Percentiles rank a stretch among this genome's conserved stretches.
phyloP scores from a whole-genome alignment of 768 basidiomycete species.

The Russula dissimulans region DNA sequence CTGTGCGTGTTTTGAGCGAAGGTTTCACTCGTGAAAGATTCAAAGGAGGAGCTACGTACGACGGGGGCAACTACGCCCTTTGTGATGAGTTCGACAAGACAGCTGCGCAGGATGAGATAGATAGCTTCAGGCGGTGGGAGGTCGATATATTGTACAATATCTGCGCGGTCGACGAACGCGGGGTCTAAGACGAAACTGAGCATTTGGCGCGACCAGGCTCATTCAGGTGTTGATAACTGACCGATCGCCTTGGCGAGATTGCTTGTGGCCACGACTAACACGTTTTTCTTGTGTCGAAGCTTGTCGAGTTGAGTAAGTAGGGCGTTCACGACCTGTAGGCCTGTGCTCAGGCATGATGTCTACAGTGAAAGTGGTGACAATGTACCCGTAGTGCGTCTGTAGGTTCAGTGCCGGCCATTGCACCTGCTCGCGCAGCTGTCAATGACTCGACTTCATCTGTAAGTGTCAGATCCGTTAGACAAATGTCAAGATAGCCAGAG shows the following conservation, averaged over 20 bases:
- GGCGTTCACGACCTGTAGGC: conserved; percentile 85
- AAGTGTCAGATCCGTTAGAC: background rate
- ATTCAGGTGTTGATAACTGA: conserved; percentile 26
- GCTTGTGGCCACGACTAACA: conserved; percentile 92
- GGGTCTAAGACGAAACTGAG: conserved; percentile 47
- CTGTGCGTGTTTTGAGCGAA: conserved; percentile 29
- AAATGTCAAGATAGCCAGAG: background rate
- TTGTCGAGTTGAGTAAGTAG: conserved; percentile 95
- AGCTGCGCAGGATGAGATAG: conserved; percentile 83
- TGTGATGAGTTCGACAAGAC: conserved; percentile 68
- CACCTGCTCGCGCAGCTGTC: conserved; percentile 89
- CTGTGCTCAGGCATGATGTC: background rate
- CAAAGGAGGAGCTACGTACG: conserved; percentile 34
- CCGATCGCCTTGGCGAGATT: conserved; percentile 94
- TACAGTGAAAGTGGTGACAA: background rate
- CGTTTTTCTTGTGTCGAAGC: conserved; percentile 86
- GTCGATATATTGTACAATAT: conserved; percentile 92
- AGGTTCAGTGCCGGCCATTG: conserved; percentile 93
- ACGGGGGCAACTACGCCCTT: conserved; percentile 58
- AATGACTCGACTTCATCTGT: conserved; percentile 94
- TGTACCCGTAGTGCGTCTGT: conserved; percentile 84
- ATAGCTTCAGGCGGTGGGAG: conserved; percentile 85
- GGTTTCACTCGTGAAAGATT: background rate
- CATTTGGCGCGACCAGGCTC: background rate
- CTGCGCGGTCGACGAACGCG: conserved; percentile 94